Percentiles rank a stretch among this genome's conserved stretches.
phyloP scores from a whole-genome alignment of 495 filamentous ascomycete species.

The Hyaloscypha variabilis region DNA sequence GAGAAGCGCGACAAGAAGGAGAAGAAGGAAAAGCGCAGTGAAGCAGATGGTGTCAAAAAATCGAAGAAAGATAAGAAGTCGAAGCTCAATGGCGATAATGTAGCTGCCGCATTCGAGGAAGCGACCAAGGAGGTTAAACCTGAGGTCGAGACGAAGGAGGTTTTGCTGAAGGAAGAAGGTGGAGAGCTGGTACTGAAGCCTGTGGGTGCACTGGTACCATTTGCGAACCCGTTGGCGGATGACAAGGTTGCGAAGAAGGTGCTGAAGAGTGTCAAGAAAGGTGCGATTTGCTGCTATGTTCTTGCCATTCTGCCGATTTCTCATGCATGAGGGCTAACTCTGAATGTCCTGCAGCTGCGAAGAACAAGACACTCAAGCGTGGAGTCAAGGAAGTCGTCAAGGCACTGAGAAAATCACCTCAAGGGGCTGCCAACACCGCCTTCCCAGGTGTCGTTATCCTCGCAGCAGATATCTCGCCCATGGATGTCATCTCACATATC shows the following conservation, averaged over 20 bases:
- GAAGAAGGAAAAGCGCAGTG: constrained; percentile 81
- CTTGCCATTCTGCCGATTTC: neutral
- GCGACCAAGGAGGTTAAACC: constrained; percentile 35
- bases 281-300: constrained; percentile 50
- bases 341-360: constrained; percentile 66
- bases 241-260: constrained; percentile 94
- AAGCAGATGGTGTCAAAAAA: constrained; percentile 76
- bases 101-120: constrained; percentile 55
- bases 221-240: constrained; percentile 86
- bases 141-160: constrained; percentile 40
- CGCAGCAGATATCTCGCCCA: constrained; percentile 94
- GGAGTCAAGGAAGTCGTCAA: constrained; percentile 99
- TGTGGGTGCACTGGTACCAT: constrained; percentile 83
- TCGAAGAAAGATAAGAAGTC: constrained; percentile 74
- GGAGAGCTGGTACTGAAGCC: constrained; percentile 50
- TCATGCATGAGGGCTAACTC: constrained; percentile 23
- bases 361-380: constrained; percentile 90
- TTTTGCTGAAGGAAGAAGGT: constrained; percentile 52
- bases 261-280: constrained; percentile 89
- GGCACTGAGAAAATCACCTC: constrained; percentile 84
- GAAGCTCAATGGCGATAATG: constrained; percentile 60
- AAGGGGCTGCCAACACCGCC: constrained; percentile 50
- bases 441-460: constrained; percentile 82
- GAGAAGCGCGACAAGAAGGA: constrained; percentile 62
- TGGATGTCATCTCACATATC: constrained; percentile 97